Evolutionary conservation across 495 filamentous ascomycete genomes (phyloP).

Genomic region (Lasiosphaeria hispida): DNA sequence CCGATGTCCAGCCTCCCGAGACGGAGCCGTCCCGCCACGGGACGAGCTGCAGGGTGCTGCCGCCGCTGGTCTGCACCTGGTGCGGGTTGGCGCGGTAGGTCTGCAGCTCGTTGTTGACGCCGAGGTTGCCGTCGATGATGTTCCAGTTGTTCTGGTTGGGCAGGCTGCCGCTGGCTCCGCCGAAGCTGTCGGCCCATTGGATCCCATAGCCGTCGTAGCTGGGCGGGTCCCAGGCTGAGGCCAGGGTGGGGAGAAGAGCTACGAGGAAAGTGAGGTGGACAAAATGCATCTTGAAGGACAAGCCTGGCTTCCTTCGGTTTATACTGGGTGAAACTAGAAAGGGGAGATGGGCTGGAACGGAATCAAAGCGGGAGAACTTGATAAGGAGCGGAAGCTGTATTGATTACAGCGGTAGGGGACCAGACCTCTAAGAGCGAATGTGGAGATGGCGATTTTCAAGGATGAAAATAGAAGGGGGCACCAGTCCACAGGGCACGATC

Average conservation of each 20-base stretch:
- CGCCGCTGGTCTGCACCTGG: constrained; percentile 45
- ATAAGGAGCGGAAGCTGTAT: too few relatives aligned
- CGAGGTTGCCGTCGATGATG: constrained; percentile 34
- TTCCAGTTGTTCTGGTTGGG: constrained; percentile 42
- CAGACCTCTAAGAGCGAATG: too few relatives aligned
- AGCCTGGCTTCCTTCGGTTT: too few relatives aligned
- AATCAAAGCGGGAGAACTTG: too few relatives aligned
- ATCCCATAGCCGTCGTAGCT: constrained; percentile 31
- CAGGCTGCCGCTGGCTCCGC: constrained; percentile 25
- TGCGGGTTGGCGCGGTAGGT: constrained; percentile 35
- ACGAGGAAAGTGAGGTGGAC: too few relatives aligned
- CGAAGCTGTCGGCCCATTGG: constrained; percentile 42
- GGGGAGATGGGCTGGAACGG: too few relatives aligned
- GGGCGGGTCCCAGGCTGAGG: constrained; percentile 33
- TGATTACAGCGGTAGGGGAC: too few relatives aligned
- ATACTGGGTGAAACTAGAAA: too few relatives aligned
- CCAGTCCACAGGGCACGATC: too few relatives aligned
- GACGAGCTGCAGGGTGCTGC: constrained; percentile 44
- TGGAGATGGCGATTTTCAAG: too few relatives aligned
- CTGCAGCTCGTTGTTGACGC: constrained; percentile 47
- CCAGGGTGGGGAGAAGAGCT: constrained; percentile 16
- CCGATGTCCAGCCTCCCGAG: constrained; percentile 45
- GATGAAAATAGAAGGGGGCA: too few relatives aligned
- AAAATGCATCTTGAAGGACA: too few relatives aligned
- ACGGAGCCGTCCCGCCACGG: constrained; percentile 36